Conservation (phyloP, 169 alveolate species). For the Theileria parva region DNA sequence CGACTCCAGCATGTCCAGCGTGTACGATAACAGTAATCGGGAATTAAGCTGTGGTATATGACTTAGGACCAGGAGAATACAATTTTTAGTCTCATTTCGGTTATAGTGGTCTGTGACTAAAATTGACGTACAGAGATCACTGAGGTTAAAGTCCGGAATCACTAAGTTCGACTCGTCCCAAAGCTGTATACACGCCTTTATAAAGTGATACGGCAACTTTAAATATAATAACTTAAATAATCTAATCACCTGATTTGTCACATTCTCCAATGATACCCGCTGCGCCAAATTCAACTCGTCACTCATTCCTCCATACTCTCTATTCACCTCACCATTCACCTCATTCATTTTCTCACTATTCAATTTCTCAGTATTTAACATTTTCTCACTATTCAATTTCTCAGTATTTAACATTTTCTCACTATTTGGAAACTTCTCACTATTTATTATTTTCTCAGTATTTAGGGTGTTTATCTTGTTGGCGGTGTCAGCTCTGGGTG, state of each 20-base stretch:
- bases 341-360: no score
- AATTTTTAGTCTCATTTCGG: slow-evolving; percentile 22
- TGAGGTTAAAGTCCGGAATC: neutral
- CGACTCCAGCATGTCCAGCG: slow-evolving; percentile 63
- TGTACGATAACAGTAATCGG: slow-evolving; percentile 26
- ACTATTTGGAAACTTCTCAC: no score
- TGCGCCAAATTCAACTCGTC: slow-evolving; percentile 25
- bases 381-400: no score
- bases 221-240: slow-evolving; percentile 36
- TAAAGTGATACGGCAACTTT: slow-evolving; percentile 59
- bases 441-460: no score
- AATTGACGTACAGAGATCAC: neutral
- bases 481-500: no score
- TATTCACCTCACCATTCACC: no score
- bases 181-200: slow-evolving; percentile 54
- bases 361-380: no score
- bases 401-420: no score
- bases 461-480: no score
- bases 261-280: slow-evolving; percentile 38
- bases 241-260: slow-evolving; percentile 39
- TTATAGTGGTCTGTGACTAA: neutral
- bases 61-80: slow-evolving; percentile 16
- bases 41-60: slow-evolving; percentile 44
- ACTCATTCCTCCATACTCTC: neutral
- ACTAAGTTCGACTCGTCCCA: slow-evolving; percentile 40